Percentiles rank a stretch among this genome's conserved stretches.
phyloP scores from a whole-genome alignment of 345 rosid species.

The Pistacia vera region DNA sequence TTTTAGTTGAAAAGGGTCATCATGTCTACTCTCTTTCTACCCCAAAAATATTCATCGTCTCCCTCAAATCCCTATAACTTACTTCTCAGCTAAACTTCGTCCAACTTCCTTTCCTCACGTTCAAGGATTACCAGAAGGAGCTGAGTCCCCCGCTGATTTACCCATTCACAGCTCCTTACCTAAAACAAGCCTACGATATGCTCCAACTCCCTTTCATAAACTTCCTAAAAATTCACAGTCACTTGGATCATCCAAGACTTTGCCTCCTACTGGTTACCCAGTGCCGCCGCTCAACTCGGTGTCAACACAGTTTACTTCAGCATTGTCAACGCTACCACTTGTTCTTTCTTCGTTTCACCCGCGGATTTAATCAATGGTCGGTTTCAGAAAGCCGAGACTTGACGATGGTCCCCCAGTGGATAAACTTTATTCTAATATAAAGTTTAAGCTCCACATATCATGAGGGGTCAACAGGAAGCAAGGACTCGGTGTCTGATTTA shows the following conservation, averaged over 20 bases:
- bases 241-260: conserved; percentile 20
- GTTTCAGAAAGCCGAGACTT: conserved; percentile 26
- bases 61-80: not conserved
- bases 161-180: conserved; percentile 7
- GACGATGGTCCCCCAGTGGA: conserved; percentile 34
- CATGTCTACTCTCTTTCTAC: conserved; percentile 16
- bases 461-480: not conserved
- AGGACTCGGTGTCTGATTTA: not conserved
- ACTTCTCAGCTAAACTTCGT: not conserved
- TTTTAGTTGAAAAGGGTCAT: conserved; percentile 18
- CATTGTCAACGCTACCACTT: conserved; percentile 22
- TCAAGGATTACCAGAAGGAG: conserved; percentile 2
- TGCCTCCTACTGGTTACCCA: conserved; percentile 11
- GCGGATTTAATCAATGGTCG: conserved; percentile 13
- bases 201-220: not conserved
- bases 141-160: conserved; percentile 10
- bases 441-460: conserved; percentile 18
- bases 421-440: conserved; percentile 23
- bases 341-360: conserved; percentile 22
- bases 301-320: conserved; percentile 29
- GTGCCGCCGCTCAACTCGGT: conserved; percentile 18
- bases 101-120: conserved; percentile 4
- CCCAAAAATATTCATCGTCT: conserved; percentile 8
- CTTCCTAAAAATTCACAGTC: conserved; percentile 9
- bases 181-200: conserved; percentile 10